Conservation (phyloP, 2,329 filamentous ascomycete species). For the Ceratocystis albifundus region DNA sequence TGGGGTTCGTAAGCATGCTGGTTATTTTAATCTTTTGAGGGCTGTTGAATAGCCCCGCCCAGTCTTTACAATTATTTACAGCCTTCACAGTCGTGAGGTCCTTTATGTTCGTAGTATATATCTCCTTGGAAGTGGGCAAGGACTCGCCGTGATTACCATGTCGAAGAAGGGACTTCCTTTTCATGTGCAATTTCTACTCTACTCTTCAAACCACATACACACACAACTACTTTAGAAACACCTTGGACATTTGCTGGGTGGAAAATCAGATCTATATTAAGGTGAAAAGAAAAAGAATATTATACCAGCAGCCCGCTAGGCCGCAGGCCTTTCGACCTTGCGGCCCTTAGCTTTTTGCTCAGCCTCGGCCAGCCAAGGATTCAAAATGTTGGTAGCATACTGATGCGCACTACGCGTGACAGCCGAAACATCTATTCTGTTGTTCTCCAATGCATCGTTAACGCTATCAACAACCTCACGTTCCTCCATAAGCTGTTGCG, state of each 20-base stretch:
- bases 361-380: conserved; percentile 22
- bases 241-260: neutral
- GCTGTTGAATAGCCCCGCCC: neutral
- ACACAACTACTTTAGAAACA: too few relatives aligned
- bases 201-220: too few relatives aligned
- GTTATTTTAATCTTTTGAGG: neutral
- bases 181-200: too few relatives aligned
- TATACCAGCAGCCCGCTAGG: neutral
- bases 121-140: neutral
- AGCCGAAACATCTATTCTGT: conserved; percentile 48
- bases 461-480: conserved; percentile 61
- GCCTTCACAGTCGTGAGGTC: neutral
- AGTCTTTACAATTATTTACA: neutral
- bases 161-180: too few relatives aligned
- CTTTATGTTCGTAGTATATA: neutral
- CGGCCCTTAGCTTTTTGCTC: conserved; percentile 18
- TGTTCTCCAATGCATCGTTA: conserved; percentile 51
- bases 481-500: conserved; percentile 67
- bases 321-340: neutral
- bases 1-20: conserved; percentile 1
- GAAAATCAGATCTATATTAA: neutral
- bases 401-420: conserved; percentile 53
- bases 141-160: neutral
- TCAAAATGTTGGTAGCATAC: conserved; percentile 40
- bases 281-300: neutral